Percentiles rank a stretch among this genome's conserved stretches.
Conservation (phyloP, 192 early-diverging fungal genomes). For the Gorgonomyces haynaldii region DNA sequence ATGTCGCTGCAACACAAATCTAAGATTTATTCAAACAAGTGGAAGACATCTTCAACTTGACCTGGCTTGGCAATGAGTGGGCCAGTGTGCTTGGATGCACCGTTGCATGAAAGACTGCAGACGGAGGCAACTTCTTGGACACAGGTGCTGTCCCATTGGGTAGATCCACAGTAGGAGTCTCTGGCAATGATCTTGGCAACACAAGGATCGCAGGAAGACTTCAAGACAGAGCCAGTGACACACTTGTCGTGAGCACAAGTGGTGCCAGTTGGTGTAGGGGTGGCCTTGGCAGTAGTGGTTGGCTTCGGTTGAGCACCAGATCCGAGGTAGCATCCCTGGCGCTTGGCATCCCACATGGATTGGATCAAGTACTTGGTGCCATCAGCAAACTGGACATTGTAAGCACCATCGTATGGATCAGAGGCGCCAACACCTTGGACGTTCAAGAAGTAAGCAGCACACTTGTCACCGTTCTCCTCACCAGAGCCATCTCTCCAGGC, state of each 20-base stretch:
- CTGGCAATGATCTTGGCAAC: constrained; percentile 16
- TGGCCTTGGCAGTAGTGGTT: not conserved
- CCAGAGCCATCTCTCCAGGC: constrained; percentile 8
- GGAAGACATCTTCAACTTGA: no score
- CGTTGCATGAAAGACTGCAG: constrained; percentile 8
- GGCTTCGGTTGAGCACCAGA: not conserved
- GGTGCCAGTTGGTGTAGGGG: not conserved
- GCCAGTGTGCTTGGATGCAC: no score
- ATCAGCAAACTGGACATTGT: constrained; percentile 3
- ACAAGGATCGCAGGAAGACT: constrained; percentile 10
- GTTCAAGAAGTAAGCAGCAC: constrained; percentile 2
- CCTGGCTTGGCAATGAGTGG: no score
- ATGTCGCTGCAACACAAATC: no score
- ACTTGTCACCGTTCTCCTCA: constrained; percentile 8
- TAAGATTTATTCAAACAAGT: no score
- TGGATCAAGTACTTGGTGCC: constrained; percentile 7
- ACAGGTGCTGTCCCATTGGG: constrained; percentile 14
- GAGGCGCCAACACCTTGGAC: constrained; percentile 3
- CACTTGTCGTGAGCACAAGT: constrained; percentile 11
- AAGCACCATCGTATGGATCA: constrained; percentile 4
- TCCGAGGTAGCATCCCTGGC: constrained; percentile 1
- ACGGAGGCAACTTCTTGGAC: constrained; percentile 13
- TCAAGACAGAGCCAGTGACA: constrained; percentile 7
- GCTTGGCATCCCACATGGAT: constrained; percentile 1
- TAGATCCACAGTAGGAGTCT: constrained; percentile 16